Conservation (phyloP, 2,329 filamentous ascomycete species). For the Fusarium mundagurra region DNA sequence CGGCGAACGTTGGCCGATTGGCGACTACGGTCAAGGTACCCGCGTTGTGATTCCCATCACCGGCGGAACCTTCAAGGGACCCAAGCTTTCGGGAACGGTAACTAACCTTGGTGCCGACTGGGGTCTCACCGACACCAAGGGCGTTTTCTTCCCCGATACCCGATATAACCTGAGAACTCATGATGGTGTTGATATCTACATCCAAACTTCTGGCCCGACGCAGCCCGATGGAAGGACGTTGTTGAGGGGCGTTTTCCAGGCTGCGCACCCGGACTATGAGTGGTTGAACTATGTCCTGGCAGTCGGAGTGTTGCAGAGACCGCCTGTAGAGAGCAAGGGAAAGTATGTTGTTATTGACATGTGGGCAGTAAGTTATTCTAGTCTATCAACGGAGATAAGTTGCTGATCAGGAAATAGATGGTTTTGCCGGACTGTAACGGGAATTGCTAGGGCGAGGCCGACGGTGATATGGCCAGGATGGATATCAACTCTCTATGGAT, state of each 20-base stretch:
- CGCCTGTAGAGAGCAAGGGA: slow-evolving; percentile 3
- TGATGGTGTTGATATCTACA: slow-evolving; percentile 51
- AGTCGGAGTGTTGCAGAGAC: slow-evolving; percentile 29
- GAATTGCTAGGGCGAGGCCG: not conserved
- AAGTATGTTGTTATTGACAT: slow-evolving; percentile 42
- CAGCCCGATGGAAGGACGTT: slow-evolving; percentile 46
- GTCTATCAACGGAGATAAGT: accelerated
- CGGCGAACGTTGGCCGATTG: slow-evolving; percentile 35
- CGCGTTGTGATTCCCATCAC: slow-evolving; percentile 46
- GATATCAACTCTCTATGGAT: not conserved
- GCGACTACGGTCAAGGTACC: slow-evolving; percentile 34
- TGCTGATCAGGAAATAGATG: slow-evolving; percentile 14
- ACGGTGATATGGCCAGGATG: not conserved
- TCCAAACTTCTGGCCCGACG: slow-evolving; percentile 49
- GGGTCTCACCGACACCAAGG: slow-evolving; percentile 49
- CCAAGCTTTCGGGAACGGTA: slow-evolving; percentile 46
- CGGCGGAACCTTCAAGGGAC: slow-evolving; percentile 50
- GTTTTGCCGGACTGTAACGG: slow-evolving; percentile 13
- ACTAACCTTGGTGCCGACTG: slow-evolving; percentile 49
- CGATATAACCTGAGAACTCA: slow-evolving; percentile 51
- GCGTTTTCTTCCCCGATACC: slow-evolving; percentile 52
- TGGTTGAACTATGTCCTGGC: slow-evolving; percentile 52
- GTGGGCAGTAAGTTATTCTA: slow-evolving; percentile 32
- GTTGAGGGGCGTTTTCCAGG: slow-evolving; percentile 48
- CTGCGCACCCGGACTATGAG: slow-evolving; percentile 47